Base-by-base conservation (phyloP, 805 yeast species). In the Sugiyamaella valdiviana region DNA sequence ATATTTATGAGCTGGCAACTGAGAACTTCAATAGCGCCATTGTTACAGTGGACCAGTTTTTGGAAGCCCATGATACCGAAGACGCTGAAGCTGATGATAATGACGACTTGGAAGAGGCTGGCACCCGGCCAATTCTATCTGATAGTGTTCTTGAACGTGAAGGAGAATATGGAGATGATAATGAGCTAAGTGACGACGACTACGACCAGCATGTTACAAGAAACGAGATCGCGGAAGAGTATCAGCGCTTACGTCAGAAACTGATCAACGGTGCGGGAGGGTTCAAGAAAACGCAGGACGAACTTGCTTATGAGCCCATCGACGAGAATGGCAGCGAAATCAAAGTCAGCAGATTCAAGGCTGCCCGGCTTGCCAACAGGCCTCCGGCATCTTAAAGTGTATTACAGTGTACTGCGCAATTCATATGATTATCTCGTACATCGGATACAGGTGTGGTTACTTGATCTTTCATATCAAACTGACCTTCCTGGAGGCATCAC, bases 271-370 rank as follows among this genome's bases (percentile, higher is more conserved):
- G 66, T 19, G 69, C 74, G 32, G 77, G 77, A 1, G 81, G 81
- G 2, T 77, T 60, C 50, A 66, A 61, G 44, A 68, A 71, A 51
- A 65, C 75, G 1, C 75, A 73, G 1, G 66, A 69, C 44, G 85
- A 77, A 37, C 57, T 65, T 51, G 90, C 80, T 49, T 57, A 78
- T 16, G 95, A 84, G 58, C 88, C 87, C 0, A 67, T 84, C 5
- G 88, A 84, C 55, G 83, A 78, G 47, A 57, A 66, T 36, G 87
- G 87, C 0, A 74, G 78, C 47, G 80, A 80, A 0, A 61, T 76
- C 6, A 80, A 72, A 51, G 67, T 77, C 1, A 85, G 95, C 59
- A 69, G 88, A 45, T 87, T 87, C 63, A 83, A 72, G 58, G 78
- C 85, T 9, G 83, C 85, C 16, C 32, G 58, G 35, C 38, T 53